phyloP scores from a whole-genome alignment of 1,139 yeast genomes.

The Debaryomyces psychrophilus region DNA sequence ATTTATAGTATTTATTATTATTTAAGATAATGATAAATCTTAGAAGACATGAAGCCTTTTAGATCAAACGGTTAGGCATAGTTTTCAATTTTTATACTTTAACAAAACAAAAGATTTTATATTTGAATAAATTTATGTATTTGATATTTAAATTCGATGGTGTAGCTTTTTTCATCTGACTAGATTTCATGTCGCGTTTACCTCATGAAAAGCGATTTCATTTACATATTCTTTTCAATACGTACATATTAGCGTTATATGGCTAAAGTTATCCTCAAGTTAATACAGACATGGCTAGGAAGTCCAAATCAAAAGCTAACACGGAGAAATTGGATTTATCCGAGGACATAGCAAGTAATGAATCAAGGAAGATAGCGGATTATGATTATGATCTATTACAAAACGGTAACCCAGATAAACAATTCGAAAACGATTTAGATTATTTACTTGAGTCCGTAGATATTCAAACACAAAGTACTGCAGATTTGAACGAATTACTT shows the following conservation, averaged over 20 bases:
- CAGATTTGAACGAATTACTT: neutral
- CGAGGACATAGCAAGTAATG: slow-evolving; percentile 2
- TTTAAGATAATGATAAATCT: slow-evolving; percentile 12
- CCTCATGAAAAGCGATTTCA: neutral
- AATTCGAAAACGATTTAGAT: slow-evolving; percentile 28
- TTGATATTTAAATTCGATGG: slow-evolving; percentile 7
- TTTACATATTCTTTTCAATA: neutral
- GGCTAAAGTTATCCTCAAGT: neutral
- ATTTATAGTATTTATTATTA: slow-evolving; percentile 12
- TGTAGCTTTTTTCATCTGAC: neutral
- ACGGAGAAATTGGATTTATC: slow-evolving; percentile 13
- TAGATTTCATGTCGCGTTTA: too few relatives aligned
- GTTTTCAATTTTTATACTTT: slow-evolving; percentile 15
- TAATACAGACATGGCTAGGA: neutral
- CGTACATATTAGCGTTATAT: neutral
- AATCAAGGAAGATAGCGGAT: slow-evolving; percentile 15
- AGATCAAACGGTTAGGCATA: slow-evolving; percentile 15
- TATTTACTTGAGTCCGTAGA: slow-evolving; percentile 17
- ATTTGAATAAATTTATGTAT: slow-evolving; percentile 14
- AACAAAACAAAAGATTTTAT: slow-evolving; percentile 12
- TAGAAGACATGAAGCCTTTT: slow-evolving; percentile 13
- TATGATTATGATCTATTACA: slow-evolving; percentile 20
- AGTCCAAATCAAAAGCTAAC: neutral
- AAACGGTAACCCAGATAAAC: slow-evolving; percentile 17
- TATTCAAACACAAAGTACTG: neutral